A percentile compares a stretch with the other conserved stretches of the same genome.
Evolutionary conservation across 2,329 filamentous ascomycete genomes (phyloP).

Genomic region (Diaporthe sp.): DNA sequence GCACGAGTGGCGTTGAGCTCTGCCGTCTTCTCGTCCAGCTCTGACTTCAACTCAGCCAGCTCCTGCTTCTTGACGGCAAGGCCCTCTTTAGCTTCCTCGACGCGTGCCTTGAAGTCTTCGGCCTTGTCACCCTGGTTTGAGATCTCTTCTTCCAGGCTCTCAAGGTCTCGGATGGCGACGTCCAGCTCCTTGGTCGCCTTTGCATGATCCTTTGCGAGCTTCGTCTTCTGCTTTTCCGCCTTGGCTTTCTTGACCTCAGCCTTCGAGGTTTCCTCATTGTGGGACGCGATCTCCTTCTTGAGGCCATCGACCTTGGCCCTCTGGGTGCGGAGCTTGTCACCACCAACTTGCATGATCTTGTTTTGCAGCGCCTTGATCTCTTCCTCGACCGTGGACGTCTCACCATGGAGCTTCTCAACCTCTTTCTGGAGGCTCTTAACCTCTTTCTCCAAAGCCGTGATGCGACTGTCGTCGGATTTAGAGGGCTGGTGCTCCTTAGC

Average conservation of each 20-base stretch:
- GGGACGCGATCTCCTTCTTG: constrained; percentile 84
- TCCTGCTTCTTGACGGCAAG: constrained; percentile 84
- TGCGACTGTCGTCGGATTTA: constrained; percentile 80
- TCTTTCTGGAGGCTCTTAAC: constrained; percentile 81
- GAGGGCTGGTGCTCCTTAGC: constrained; percentile 83
- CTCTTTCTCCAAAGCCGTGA: constrained; percentile 79
- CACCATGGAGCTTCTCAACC: constrained; percentile 80
- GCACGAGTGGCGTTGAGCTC: constrained; percentile 91
- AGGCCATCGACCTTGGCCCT: constrained; percentile 90
- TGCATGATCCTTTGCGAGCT: constrained; percentile 84
- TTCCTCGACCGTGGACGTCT: constrained; percentile 90
- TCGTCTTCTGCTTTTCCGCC: constrained; percentile 89
- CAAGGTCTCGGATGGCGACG: constrained; percentile 76
- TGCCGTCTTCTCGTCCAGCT: constrained; percentile 85
- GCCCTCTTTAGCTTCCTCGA: constrained; percentile 84
- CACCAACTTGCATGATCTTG: constrained; percentile 98
- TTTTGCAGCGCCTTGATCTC: constrained; percentile 94
- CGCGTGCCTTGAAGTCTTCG: constrained; percentile 76
- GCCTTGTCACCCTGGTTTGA: constrained; percentile 80
- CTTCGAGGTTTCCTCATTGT: constrained; percentile 84
- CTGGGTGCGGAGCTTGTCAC: constrained; percentile 90
- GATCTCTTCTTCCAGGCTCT: constrained; percentile 82
- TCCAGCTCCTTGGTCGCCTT: constrained; percentile 86
- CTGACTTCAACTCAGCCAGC: constrained; percentile 80
- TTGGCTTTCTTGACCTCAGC: constrained; percentile 92